Base-by-base conservation (phyloP, 1,284 basidiomycete species). In the Wallemia hederae region DNA sequence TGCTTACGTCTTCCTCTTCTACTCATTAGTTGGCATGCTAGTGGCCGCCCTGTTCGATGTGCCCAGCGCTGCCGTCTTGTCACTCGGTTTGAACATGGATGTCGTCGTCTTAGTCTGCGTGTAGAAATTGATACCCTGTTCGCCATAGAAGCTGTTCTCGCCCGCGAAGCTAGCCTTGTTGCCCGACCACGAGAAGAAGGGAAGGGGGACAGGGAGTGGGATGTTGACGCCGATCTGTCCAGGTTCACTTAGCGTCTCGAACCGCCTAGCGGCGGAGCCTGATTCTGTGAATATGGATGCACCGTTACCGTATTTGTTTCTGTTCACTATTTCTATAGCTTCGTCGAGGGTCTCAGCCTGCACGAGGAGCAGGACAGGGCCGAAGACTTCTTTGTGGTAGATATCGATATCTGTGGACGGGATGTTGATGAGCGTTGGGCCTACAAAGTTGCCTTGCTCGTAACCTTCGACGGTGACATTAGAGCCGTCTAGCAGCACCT, bases 241-340 rank as follows among this genome's bases (percentile, higher is more conserved):
- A 59, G 88, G 82, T 64, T 96, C 85, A 63, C 92, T 81, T 62
- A 82, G 77, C 57, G 76, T 77, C 73, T 98, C 91, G 65, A 94
- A 98, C 72, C 85, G 86, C 63, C 92, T 80, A 24, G 89, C 91
- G 5, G 89, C 89, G 28, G 91, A 85, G n/a, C 92, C 92, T 59
- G 84, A 88, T 72, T 91, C 86, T 28, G 92, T 98, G 71, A 96
- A 97, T 69, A 96, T 89, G 24, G 89, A 85, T n/a, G 89, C 80
- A 27, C 91, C 92, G 69, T 97, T 97, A 1, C 91, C 75, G 66
- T 69, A 65, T 68, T 74, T 77, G 73, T 94, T 96, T 61, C 75
- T 72, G 72, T 96, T 96, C 73, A 96, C 82, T 64, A 94, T 80
- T 33, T 80, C 79, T 63, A 96, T 77, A 24, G 90, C 92, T 65